Conservation (phyloP, 2,329 filamentous ascomycete genomes). For the Biscogniauxia marginata region DNA sequence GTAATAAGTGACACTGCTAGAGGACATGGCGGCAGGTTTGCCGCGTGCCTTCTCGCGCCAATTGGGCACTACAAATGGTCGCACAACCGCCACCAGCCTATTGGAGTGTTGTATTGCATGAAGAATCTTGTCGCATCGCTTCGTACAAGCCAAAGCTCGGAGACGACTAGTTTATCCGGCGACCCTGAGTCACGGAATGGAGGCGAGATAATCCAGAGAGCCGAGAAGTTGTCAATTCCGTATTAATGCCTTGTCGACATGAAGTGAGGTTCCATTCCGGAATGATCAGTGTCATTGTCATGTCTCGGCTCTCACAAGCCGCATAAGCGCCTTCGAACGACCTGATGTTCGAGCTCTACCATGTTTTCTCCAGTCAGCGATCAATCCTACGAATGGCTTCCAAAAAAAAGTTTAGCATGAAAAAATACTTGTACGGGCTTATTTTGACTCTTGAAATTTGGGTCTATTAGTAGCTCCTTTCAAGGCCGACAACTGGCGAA, state of each 20-base stretch:
- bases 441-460: not conserved
- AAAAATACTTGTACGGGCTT: not conserved
- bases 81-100: not conserved
- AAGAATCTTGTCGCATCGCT: not conserved
- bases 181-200: not conserved
- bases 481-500: not conserved
- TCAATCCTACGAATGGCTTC: not conserved
- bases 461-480: not conserved
- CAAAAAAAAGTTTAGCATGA: not conserved
- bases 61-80: not conserved
- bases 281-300: not conserved
- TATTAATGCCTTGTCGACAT: not conserved
- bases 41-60: not conserved
- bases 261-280: not conserved
- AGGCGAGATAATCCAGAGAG: not conserved
- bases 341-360: not conserved
- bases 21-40: not conserved
- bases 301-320: not conserved
- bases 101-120: not conserved
- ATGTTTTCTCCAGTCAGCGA: not conserved
- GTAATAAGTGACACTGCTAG: constrained; percentile 10
- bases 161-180: not conserved
- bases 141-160: not conserved
- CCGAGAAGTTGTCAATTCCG: not conserved
- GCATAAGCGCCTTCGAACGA: not conserved